phyloP scores from a whole-genome alignment of 192 early-diverging fungal species.

The Spinellus fusiger region DNA sequence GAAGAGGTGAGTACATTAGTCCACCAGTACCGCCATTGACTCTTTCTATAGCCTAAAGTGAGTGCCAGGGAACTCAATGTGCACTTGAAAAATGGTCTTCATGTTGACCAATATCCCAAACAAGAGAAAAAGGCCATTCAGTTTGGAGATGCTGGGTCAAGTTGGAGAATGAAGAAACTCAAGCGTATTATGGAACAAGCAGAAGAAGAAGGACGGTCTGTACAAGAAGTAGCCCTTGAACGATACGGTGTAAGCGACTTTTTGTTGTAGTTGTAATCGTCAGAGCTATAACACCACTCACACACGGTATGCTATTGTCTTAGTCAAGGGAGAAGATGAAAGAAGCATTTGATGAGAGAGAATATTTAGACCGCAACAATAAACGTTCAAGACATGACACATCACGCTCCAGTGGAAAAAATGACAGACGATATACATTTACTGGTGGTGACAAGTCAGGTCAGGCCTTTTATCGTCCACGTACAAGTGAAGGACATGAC shows the following conservation, averaged over 20 bases:
- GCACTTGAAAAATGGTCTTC: slow-evolving; percentile 33
- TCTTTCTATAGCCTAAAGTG: slow-evolving; percentile 27
- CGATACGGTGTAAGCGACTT: slow-evolving; percentile 57
- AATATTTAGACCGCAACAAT: slow-evolving; percentile 46
- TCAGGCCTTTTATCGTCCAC: not conserved
- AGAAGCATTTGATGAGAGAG: slow-evolving; percentile 59
- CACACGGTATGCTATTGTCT: not conserved
- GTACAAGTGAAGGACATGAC: slow-evolving; percentile 2
- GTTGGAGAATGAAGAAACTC: slow-evolving; percentile 80
- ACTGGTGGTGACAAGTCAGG: slow-evolving; percentile 4
- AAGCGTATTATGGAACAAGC: slow-evolving; percentile 61
- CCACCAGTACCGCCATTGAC: no score
- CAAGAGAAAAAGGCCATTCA: slow-evolving; percentile 36
- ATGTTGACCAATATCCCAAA: slow-evolving; percentile 32
- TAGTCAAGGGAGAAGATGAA: slow-evolving; percentile 61
- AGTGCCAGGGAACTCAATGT: slow-evolving; percentile 39
- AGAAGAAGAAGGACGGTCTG: slow-evolving; percentile 51
- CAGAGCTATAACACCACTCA: not conserved
- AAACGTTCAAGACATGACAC: slow-evolving; percentile 2
- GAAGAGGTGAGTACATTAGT: slow-evolving; percentile 29
- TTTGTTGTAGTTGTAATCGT: not conserved
- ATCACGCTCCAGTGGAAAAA: not conserved
- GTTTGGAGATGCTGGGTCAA: slow-evolving; percentile 51
- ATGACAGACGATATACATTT: slow-evolving; percentile 23
- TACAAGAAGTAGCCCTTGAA: slow-evolving; percentile 65